Base-by-base conservation (phyloP, 805 yeast species). In the Lachancea sp. region DNA sequence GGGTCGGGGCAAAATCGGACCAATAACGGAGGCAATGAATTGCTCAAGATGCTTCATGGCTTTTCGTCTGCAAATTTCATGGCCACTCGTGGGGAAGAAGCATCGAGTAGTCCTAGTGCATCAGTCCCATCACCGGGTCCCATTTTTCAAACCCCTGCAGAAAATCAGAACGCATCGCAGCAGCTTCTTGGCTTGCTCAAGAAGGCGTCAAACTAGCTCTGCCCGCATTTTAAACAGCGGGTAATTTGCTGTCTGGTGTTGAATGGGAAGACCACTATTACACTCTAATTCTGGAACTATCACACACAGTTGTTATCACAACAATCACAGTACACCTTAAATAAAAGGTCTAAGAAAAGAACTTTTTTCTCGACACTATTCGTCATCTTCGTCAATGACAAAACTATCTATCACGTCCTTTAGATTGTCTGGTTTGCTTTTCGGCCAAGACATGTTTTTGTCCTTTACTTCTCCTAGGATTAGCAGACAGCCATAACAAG, bases 401-500 rank as follows among this genome's bases (percentile, higher is more conserved):
- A 60, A 81, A 57, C 80, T 81, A 34, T 74, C 63, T 12, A 81
- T 47, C 0, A 77, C 61, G 10, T 65, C 64, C 16, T 69, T 53
- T 47, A 66, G 58, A 16, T 66, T 64, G 9, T 47, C 44, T 5
- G 66, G 58, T 2, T 61, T 56, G 38, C 59, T 51, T 2, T 45
- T 49, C 20, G 73, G 60, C 73, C 74, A 56, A 58, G 70, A 66
- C 60, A 79, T 33, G 44, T 60, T 48, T 56, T 65, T 47, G 48
- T 63, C 30, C 37, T 58, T 47, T 40, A 69, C 46, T 50, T 72
- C 78, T 4, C 78, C 76, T 44, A 85, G 56, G 10, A 80, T 77
- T 1, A 82, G 82, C 30, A 79, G 71, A 58, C 95, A 86, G 2
- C 93, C 95, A 55, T 84, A 86, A 58, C 95, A 86, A 8, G 83